phyloP scores from a whole-genome alignment of 441 rosid species.

The Eruca vesicaria region DNA sequence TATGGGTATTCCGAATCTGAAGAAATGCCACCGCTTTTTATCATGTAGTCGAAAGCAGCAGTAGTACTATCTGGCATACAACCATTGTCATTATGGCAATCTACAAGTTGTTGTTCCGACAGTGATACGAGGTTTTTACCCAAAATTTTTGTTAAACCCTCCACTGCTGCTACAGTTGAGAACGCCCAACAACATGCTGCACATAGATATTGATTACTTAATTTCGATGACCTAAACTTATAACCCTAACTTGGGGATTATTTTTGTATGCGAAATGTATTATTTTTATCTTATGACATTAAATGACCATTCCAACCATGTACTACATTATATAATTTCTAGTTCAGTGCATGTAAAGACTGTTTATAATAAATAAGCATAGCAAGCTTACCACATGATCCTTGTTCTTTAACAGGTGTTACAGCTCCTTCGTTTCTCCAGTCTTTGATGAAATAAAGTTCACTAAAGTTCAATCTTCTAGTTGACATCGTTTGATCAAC shows the following conservation, averaged over 20 bases:
- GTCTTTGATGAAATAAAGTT: slow-evolving; percentile 20
- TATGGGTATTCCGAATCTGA: slow-evolving; percentile 36
- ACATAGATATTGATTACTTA: background rate
- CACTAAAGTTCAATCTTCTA: slow-evolving; percentile 27
- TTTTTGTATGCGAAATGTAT: background rate
- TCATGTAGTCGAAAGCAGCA: slow-evolving; percentile 23
- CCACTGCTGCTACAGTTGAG: slow-evolving; percentile 36
- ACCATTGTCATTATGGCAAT: slow-evolving; percentile 35
- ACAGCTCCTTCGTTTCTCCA: slow-evolving; percentile 51
- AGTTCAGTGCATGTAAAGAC: background rate
- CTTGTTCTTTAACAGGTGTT: slow-evolving; percentile 37
- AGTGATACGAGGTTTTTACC: slow-evolving; percentile 25
- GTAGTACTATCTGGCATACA: slow-evolving; percentile 24
- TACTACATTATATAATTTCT: background rate
- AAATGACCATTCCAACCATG: background rate
- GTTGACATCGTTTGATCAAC: background rate
- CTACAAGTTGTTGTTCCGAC: slow-evolving; percentile 42
- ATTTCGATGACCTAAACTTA: background rate
- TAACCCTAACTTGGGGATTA: background rate
- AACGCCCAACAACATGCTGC: slow-evolving; percentile 41
- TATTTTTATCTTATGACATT: background rate
- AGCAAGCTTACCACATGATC: slow-evolving; percentile 39
- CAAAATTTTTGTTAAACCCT: slow-evolving; percentile 30
- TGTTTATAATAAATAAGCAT: background rate
- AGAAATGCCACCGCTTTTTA: slow-evolving; percentile 18